Evolutionary conservation across 257 asterid species (phyloP).

Genomic region (Henckelia pumila): DNA sequence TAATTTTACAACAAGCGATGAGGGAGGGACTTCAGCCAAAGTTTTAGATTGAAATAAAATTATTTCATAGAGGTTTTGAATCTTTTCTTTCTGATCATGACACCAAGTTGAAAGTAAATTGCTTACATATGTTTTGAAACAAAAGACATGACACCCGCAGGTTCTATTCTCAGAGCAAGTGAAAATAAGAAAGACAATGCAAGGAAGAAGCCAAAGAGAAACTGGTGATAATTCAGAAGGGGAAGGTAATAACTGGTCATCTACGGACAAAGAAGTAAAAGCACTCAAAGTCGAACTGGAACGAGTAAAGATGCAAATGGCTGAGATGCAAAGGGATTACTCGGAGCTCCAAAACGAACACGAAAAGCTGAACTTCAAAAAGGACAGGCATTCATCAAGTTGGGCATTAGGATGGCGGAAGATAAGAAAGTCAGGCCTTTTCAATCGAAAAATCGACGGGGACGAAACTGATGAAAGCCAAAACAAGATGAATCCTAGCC

Average conservation of each 20-base stretch:
- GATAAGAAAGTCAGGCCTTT: conserved; percentile 49
- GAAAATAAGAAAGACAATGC: conserved; percentile 58
- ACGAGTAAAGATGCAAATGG: conserved; percentile 50
- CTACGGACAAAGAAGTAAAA: conserved; percentile 61
- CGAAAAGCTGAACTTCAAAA: conserved; percentile 37
- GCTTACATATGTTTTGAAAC: conserved; percentile 15
- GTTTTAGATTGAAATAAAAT: neutral
- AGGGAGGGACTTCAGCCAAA: neutral
- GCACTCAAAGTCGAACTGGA: conserved; percentile 63
- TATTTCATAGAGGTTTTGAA: neutral
- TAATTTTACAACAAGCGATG: conserved; percentile 19
- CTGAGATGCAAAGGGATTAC: conserved; percentile 58
- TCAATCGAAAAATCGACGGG: conserved; percentile 36
- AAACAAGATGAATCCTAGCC: conserved; percentile 28
- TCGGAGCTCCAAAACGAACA: conserved; percentile 55
- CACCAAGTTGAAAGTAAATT: neutral
- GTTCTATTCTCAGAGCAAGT: conserved; percentile 73
- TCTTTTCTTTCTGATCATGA: neutral
- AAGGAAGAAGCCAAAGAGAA: conserved; percentile 40
- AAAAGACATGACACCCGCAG: conserved; percentile 42
- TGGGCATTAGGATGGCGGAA: conserved; percentile 69
- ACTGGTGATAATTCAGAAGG: conserved; percentile 47
- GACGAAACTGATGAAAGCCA: conserved; percentile 46
- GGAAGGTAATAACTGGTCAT: conserved; percentile 37
- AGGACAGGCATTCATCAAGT: conserved; percentile 38